Base-by-base conservation (phyloP, 768 basidiomycete genomes). In the Harrya chromipes region DNA sequence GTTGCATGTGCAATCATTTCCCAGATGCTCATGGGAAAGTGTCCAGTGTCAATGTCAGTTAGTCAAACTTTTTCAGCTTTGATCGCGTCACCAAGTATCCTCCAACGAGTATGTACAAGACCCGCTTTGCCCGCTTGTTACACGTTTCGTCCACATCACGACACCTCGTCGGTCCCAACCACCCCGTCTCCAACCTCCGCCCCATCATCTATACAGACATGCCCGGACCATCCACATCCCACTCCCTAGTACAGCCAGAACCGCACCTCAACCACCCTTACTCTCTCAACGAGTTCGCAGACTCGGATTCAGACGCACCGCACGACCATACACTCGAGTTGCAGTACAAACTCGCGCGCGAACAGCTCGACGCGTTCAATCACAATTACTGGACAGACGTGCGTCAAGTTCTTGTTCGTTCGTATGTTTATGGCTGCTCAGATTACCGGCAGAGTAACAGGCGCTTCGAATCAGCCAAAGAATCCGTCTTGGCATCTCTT, bases 341-440 rank as follows among this genome's bases (percentile, higher is more conserved):
- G 41, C 87, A 85, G 59, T 85, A 78, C 73, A 83, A 80, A 51
- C 68, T 90, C 40, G 79, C 83, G 52, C 74, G 84, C 46, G 83
- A 89, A 65, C 81, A 83, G 49, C 67, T 90, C 19, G 87, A 91
- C 59, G 73, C 80, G 20, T 83, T 87, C 60, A 84, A 90, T 53
- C 85, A 92, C 47, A 69, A 74, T 16, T 93, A 90, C 64, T 93
- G 90, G 90, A 67, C 80, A 46, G 84, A 91, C 46, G 90, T 91
- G 62, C 56, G 87, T 59, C 10, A n/a, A n/a, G n/a, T 12, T 20
- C 20, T 9, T 19, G 27, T 34, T 38, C 39, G 20, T n/a, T 40
- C 31, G 29, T 6, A 3, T 35, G 29, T 27, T 36, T 35, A 17
- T n/a, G n/a, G 10, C 33, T 23, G 47, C 27, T 24, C 38, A 58